Evolutionary conservation across 805 yeast genomes (phyloP).

Genomic region (Starmerella asiatica): DNA sequence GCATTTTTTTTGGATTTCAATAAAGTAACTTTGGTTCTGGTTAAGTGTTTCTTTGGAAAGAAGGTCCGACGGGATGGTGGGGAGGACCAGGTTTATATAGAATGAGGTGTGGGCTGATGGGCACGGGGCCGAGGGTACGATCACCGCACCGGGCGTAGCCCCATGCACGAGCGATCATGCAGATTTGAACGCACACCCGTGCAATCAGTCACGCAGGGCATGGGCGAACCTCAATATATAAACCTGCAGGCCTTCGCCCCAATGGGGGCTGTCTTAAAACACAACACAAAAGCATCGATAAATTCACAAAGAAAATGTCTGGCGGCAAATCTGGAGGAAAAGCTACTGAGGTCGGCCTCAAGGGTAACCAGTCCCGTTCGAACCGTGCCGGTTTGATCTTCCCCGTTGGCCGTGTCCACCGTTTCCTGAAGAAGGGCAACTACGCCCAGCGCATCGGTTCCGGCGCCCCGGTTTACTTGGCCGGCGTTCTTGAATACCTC

Average conservation of each 20-base stretch:
- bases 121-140: conserved; percentile 9
- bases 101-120: background rate
- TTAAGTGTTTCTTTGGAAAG: too few relatives aligned
- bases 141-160: conserved; percentile 2
- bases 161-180: too few relatives aligned
- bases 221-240: conserved; percentile 11
- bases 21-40: too few relatives aligned
- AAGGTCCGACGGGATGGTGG: too few relatives aligned
- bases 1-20: conserved; percentile 25
- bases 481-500: conserved; percentile 89
- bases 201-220: conserved; percentile 10
- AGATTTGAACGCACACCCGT: conserved; percentile 13
- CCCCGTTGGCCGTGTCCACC: conserved; percentile 98
- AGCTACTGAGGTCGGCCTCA: conserved; percentile 78
- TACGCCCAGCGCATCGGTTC: conserved; percentile 65
- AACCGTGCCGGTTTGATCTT: conserved; percentile 51
- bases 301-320: conserved; percentile 47
- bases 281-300: too few relatives aligned
- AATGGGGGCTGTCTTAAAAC: too few relatives aligned
- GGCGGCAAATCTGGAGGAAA: conserved; percentile 77
- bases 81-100: conserved; percentile 7
- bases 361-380: conserved; percentile 95
- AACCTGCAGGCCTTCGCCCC: too few relatives aligned
- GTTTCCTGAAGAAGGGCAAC: conserved; percentile 81
- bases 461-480: conserved; percentile 82